Conservation (phyloP, 2,329 filamentous ascomycete species). For the Exophiala sp. region DNA sequence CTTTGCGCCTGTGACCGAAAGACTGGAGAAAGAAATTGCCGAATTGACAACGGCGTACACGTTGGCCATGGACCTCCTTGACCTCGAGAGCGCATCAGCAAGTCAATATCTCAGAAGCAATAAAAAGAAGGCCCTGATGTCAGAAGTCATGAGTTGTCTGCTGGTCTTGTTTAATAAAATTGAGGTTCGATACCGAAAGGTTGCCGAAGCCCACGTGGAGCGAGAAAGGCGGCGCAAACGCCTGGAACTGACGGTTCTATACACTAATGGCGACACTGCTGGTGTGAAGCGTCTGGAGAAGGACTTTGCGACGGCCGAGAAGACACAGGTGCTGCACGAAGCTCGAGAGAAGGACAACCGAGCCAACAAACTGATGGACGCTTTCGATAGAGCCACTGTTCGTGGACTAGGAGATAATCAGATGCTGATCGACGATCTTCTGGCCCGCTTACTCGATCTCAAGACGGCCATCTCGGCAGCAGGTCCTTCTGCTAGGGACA, state of each 20-base stretch:
- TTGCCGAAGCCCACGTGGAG: slow-evolving; percentile 47
- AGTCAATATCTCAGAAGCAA: slow-evolving; percentile 28
- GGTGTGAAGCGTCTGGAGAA: slow-evolving; percentile 46
- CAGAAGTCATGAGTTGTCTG: slow-evolving; percentile 42
- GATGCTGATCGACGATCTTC: slow-evolving; percentile 45
- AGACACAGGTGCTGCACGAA: slow-evolving; percentile 45
- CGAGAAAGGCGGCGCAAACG: slow-evolving; percentile 51
- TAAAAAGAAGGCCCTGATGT: slow-evolving; percentile 29
- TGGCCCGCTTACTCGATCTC: slow-evolving; percentile 36
- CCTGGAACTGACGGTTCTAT: slow-evolving; percentile 46
- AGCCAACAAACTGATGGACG: slow-evolving; percentile 46
- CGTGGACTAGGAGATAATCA: slow-evolving; percentile 49
- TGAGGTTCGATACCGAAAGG: slow-evolving; percentile 46
- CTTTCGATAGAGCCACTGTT: slow-evolving; percentile 46
- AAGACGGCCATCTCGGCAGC: slow-evolving; percentile 31
- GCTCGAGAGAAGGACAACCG: slow-evolving; percentile 46
- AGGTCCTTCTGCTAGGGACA: slow-evolving; percentile 34
- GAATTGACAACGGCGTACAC: slow-evolving; percentile 45
- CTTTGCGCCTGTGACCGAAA: slow-evolving; percentile 46
- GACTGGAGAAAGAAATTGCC: slow-evolving; percentile 47
- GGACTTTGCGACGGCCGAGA: slow-evolving; percentile 49
- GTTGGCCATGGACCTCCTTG: slow-evolving; percentile 39
- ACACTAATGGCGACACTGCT: slow-evolving; percentile 42
- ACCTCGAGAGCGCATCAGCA: slow-evolving; percentile 37
- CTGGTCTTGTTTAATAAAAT: slow-evolving; percentile 44